phyloP scores from a whole-genome alignment of 768 basidiomycete species.

The Mycena venus region DNA sequence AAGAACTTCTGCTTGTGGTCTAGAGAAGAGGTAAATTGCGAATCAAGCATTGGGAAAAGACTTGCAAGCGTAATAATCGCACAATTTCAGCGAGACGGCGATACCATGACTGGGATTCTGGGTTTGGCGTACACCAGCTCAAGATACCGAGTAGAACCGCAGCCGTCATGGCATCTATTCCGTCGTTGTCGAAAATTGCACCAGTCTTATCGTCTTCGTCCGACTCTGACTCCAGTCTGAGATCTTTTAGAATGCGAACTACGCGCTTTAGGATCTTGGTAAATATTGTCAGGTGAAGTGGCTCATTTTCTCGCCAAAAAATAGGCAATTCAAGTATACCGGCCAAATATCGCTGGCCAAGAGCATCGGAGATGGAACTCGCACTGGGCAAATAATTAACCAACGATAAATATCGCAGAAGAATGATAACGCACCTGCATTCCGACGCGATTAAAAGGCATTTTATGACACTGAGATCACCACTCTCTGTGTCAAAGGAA shows the following conservation, averaged over 20 bases:
- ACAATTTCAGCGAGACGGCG: not conserved
- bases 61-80: not conserved
- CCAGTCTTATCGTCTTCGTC: not conserved
- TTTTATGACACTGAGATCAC: not conserved
- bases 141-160: not conserved
- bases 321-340: not conserved
- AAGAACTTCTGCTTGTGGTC: not conserved
- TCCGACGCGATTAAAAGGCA: not conserved
- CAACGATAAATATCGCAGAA: not conserved
- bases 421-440: not conserved
- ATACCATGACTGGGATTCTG: not conserved
- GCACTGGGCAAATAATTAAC: not conserved
- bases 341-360: not conserved
- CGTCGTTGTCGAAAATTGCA: not conserved
- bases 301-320: not conserved
- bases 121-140: not conserved
- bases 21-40: not conserved
- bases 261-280: not conserved
- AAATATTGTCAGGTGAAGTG: not conserved
- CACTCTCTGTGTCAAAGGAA: not conserved
- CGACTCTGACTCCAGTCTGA: not conserved
- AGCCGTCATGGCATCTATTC: not conserved
- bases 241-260: not conserved
- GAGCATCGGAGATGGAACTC: not conserved
- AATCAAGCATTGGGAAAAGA: not conserved